Evolutionary conservation across 1,139 yeast genomes (phyloP).

Genomic region (Zygoascus meyerae): DNA sequence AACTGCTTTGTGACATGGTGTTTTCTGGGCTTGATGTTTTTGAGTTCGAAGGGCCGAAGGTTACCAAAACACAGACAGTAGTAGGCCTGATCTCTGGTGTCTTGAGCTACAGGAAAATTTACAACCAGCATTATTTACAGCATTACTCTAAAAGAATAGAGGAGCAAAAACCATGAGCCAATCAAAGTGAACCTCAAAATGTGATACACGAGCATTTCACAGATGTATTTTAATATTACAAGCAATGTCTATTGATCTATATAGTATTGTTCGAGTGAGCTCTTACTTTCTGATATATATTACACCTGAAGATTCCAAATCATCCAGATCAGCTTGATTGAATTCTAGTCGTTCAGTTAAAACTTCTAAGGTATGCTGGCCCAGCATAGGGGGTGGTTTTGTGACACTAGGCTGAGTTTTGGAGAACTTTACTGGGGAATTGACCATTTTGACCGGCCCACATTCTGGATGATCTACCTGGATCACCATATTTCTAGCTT

Average conservation of each 20-base stretch:
- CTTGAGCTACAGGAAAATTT: constrained; percentile 27
- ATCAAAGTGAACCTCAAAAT: no score
- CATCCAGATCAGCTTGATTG: constrained; percentile 18
- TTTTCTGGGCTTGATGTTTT: constrained; percentile 29
- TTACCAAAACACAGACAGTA: constrained; percentile 20
- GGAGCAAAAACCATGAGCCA: no score
- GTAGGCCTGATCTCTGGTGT: constrained; percentile 27
- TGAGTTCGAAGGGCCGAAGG: constrained; percentile 19
- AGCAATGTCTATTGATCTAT: no score
- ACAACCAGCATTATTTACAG: constrained; percentile 14
- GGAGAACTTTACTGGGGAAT: constrained; percentile 37
- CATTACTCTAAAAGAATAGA: no score
- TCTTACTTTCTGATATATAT: constrained; percentile 13
- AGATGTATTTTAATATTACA: no score
- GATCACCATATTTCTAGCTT: constrained; percentile 37
- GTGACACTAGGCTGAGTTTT: constrained; percentile 35
- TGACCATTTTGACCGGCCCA: constrained; percentile 36
- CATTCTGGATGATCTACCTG: constrained; percentile 33
- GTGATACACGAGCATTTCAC: no score
- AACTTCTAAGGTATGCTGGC: constrained; percentile 33
- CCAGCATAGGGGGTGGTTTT: constrained; percentile 40
- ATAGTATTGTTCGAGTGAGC: no score
- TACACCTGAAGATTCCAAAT: constrained; percentile 25
- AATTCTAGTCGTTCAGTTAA: constrained; percentile 26
- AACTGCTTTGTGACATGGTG: constrained; percentile 26